Evolutionary conservation across 352 stramenopile species (phyloP), one percentile per base, ranked within the genome.

Genomic region (Halophytophthora batemanensis): DNA sequence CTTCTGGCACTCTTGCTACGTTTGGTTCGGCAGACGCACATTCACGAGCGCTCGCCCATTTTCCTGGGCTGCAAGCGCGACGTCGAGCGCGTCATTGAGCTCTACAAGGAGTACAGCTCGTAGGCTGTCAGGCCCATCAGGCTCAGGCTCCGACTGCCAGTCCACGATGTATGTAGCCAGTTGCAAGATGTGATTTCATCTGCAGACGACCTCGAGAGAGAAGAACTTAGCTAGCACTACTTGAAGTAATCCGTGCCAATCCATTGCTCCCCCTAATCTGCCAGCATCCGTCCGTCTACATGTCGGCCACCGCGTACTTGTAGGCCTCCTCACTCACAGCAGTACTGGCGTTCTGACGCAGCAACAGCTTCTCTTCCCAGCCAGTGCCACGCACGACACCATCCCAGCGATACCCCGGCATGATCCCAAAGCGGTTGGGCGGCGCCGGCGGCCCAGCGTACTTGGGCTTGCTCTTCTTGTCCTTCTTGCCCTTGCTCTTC

Each of bases 351-450:
- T 91, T 94, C 53, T 82, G 66, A n/a, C 72, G 71, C 52, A 88
- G 74, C 63, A 98, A 73, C 0, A 98, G 69, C 64, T 93, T 96
- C 48, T 97, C 87, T 55, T 99, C 97, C 80, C 96, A 99, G 21
- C 89, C 93, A 50, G 96, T 99, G 23, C 96, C 90, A 14, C 96
- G 82, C 59, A 99, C 96, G 41, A 98, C 86, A 25, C 96, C 97
- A 69, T 99, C 96, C 97, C 97, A 99, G n/a, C 96, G 85, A 72
- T 99, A 99, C 18, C 97, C 97, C 21, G 97, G 96, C 22, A 64
- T 49, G 45, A 99, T 98, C 38, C 82, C 77, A 60, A 98, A 96
- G 23, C 83, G 81, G 47, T 93, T 93, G 23, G 78, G 69, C 21
- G 78, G 80, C 15, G 83, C 77, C n/a, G 76, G 77, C 12, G 82